phyloP scores from a whole-genome alignment of 768 basidiomycete species.

The Mycena leptocephala region DNA sequence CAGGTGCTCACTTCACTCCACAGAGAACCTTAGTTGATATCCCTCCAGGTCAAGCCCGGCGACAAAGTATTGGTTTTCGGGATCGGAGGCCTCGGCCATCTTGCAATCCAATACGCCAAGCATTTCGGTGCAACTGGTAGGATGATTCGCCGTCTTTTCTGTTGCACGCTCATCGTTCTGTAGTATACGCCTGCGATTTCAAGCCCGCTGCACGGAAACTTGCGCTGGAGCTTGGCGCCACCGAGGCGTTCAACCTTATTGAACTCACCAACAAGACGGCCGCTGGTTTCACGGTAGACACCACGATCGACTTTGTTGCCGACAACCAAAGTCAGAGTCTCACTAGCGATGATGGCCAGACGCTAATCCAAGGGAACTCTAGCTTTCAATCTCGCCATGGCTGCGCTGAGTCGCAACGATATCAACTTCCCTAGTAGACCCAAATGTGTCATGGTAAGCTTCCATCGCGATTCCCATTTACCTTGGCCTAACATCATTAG shows the following conservation, averaged over 20 bases:
- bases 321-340: not conserved
- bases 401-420: not conserved
- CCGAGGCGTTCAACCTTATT: not conserved
- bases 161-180: not conserved
- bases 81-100: not conserved
- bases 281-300: not conserved
- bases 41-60: not conserved
- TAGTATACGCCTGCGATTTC: not conserved
- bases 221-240: not conserved
- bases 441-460: no score
- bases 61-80: not conserved
- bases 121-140: not conserved
- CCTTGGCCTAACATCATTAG: not conserved
- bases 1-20: no score
- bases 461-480: no score
- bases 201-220: not conserved
- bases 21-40: no score
- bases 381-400: not conserved
- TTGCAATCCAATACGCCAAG: not conserved
- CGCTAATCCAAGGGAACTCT: not conserved
- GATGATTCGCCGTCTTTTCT: not conserved
- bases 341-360: not conserved
- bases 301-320: not conserved
- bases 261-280: not conserved
- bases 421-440: not conserved